A percentile compares a stretch with the other conserved stretches of the same genome.
These are phyloP conservation scores for Penicillium canariense DNA, from an alignment of 495 filamentous ascomycete species.

Conservation along the genomic window DNA sequence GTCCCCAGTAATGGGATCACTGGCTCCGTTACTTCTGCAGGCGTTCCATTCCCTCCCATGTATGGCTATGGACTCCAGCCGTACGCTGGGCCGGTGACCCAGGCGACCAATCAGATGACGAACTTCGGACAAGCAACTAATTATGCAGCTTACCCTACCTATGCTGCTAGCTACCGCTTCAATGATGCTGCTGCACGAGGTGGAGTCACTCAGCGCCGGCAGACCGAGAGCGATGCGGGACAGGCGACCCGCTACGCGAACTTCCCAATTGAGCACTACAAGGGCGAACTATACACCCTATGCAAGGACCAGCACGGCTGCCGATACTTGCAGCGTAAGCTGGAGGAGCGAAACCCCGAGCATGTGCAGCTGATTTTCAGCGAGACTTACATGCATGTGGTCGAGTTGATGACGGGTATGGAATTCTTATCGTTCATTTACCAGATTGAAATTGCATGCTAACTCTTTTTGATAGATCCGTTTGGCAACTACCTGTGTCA, in stretches of 20 bases:
- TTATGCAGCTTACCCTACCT: constrained; percentile 29
- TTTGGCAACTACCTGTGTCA: constrained; percentile 99
- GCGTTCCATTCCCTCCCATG: constrained; percentile 29
- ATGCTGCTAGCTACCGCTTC: constrained; percentile 32
- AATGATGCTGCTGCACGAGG: constrained; percentile 30
- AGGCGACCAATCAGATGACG: constrained; percentile 28
- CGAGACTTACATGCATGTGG: constrained; percentile 86
- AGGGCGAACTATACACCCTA: constrained; percentile 76
- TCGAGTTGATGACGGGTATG: constrained; percentile 90
- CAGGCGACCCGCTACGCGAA: constrained; percentile 67
- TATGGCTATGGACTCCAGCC: constrained; percentile 35
- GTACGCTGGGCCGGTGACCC: constrained; percentile 30
- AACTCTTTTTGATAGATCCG: constrained; percentile 57
- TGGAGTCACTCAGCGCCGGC: constrained; percentile 26
- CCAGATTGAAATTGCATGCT: not conserved
- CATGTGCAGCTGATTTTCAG: constrained; percentile 88
- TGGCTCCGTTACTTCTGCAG: constrained; percentile 18
- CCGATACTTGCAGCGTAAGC: constrained; percentile 89
- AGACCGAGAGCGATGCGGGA: constrained; percentile 35
- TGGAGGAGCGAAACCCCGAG: constrained; percentile 84
- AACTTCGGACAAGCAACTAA: constrained; percentile 23
- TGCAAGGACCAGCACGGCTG: constrained; percentile 99
- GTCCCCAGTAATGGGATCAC: constrained; percentile 16
- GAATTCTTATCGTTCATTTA: not conserved
- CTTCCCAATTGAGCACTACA: constrained; percentile 71